A percentile compares a stretch with the other conserved stretches of the same genome.
These are phyloP conservation scores for Hypomontagnella submonticulosa DNA, from an alignment of 495 filamentous ascomycete species.

Conservation along the genomic window DNA sequence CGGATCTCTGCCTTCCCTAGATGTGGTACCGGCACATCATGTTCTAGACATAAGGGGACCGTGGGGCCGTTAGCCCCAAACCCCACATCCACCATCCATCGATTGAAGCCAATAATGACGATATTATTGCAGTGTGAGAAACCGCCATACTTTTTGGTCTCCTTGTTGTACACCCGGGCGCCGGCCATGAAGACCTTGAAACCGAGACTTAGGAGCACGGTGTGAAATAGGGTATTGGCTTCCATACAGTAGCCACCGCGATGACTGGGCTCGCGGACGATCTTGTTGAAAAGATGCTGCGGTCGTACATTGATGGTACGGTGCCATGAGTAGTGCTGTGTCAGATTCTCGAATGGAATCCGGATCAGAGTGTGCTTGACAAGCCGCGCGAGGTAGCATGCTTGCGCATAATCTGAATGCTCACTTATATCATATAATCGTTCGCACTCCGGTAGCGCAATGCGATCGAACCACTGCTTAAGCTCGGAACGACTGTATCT, in stretches of 20 bases:
- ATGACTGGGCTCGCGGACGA: conserved; percentile 57
- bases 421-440: conserved; percentile 5
- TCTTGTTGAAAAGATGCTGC: conserved; percentile 69
- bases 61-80: conserved; percentile 66
- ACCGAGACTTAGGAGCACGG: conserved; percentile 70
- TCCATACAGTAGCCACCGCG: conserved; percentile 84
- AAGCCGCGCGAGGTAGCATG: conserved; percentile 53
- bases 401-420: conserved; percentile 23
- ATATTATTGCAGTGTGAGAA: conserved; percentile 75
- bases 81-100: conserved; percentile 75
- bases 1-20: conserved; percentile 1
- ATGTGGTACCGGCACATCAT: conserved; percentile 26
- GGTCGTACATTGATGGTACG: conserved; percentile 66
- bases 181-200: conserved; percentile 64
- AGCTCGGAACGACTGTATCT: conserved; percentile 28
- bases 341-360: conserved; percentile 79
- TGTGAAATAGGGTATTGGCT: conserved; percentile 72
- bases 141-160: conserved; percentile 17
- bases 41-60: conserved; percentile 47
- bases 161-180: conserved; percentile 48
- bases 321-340: conserved; percentile 59
- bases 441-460: conserved; percentile 38
- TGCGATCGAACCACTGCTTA: conserved; percentile 49
- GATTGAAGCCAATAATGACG: conserved; percentile 61
- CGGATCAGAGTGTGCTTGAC: conserved; percentile 64